Base-by-base conservation (phyloP, 1,139 yeast genomes). In the Protomyces arabidopsidicola region DNA sequence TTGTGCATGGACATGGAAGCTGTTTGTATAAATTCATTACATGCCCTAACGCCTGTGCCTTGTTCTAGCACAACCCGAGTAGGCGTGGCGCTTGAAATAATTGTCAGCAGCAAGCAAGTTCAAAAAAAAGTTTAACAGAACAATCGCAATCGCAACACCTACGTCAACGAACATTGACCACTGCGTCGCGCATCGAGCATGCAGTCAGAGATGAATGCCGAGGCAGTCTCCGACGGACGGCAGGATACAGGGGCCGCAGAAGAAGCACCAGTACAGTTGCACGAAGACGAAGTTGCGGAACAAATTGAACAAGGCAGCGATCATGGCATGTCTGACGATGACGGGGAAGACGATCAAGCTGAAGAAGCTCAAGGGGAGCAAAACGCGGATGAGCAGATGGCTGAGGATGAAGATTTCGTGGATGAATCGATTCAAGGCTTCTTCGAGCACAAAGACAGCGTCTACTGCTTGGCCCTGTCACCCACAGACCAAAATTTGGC, bases 381-480 rank as follows among this genome's bases (percentile, higher is more conserved):
- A 18, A 42, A 48, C n/a, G 59, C 34, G 2, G 53, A 27, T 14
- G 38, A 31, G 18, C n/a, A 34, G 9, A 53, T 12, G 27, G 34
- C 20, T 12, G 20, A 10, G 2, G 35, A 48, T 14, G 60, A 36
- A n/a, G 38, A 53, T 12, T 78, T 90, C 84, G 80, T 91, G 58
- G 91, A 93, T 75, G 91, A 93, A 76, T 90, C 98, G 2, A 82
- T 87, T 78, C 80, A 90, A 0, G 93, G 90, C 74, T 93, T 91
- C 73, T 98, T 93, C 73, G 82, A 83, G 70, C 98, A 93, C 73
- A 81, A 82, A 64, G 97, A 90, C 74, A 87, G 96, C 2, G 83
- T 93, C 12, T 93, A 88, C 75, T 81, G 88, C 27, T 80, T 93
- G 18, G 83, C 87, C 65, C 78, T 84, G 22, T 97, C 90, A 73